Conservation (phyloP, 140 eudicot genomes). For the Stevia rebaudiana region DNA sequence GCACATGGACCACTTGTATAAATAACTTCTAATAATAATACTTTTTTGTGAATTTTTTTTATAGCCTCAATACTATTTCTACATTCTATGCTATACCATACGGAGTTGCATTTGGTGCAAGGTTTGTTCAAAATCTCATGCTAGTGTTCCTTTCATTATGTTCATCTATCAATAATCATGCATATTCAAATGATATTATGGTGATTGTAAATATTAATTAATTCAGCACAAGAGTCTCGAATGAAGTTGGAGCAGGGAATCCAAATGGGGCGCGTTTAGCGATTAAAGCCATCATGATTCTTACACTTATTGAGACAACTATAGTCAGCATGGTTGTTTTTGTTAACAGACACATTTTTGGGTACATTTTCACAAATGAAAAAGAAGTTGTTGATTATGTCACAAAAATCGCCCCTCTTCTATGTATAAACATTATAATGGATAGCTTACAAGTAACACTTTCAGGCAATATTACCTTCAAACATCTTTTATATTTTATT, state of each 20-base stretch:
- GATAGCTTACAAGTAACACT: slow-evolving; percentile 67
- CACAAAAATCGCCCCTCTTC: slow-evolving; percentile 56
- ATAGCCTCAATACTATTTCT: slow-evolving; percentile 60
- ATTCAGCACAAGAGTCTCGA: slow-evolving; percentile 80
- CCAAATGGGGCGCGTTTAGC: slow-evolving; percentile 55
- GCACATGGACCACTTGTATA: too few relatives aligned
- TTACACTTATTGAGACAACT: slow-evolving; percentile 34
- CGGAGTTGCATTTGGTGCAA: slow-evolving; percentile 74
- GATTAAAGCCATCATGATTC: slow-evolving; percentile 38
- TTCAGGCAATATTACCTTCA: slow-evolving; percentile 39
- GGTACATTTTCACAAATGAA: slow-evolving; percentile 73
- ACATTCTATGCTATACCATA: slow-evolving; percentile 77
- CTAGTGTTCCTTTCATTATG: background rate
- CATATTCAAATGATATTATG: slow-evolving; percentile 6
- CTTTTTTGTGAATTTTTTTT: slow-evolving; percentile 1
- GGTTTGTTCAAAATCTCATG: slow-evolving; percentile 36
- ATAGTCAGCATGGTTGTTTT: slow-evolving; percentile 43
- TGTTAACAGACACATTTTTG: slow-evolving; percentile 51
- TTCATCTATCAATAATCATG: background rate
- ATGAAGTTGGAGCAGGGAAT: slow-evolving; percentile 73
- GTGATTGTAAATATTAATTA: too few relatives aligned
- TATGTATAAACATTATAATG: slow-evolving; percentile 50
- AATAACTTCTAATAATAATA: background rate
- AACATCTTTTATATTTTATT: background rate
- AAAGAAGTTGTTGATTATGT: slow-evolving; percentile 74